Base-by-base conservation (phyloP, 345 rosid genomes). In the Cardamine occulta region DNA sequence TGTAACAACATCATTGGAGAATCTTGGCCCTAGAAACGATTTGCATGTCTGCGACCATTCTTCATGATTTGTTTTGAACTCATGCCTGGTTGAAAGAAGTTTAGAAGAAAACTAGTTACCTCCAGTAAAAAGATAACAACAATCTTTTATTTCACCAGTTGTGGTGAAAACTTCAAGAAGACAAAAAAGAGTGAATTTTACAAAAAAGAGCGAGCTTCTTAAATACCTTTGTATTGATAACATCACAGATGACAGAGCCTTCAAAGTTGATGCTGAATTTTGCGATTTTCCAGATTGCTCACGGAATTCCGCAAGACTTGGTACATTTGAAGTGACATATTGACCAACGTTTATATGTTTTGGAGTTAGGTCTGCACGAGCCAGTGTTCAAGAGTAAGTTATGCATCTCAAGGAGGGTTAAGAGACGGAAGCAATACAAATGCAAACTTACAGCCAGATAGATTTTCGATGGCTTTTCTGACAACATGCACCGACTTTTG, bases 51-150 rank as follows among this genome's bases (percentile, higher is more conserved):
- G 81, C 64, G 88, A 81, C 97, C 97, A 94, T 71, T 88, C 97
- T 84, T 88, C 95, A 78, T 94, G 86, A 81, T 87, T 91, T 72
- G 91, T 85, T 82, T 79, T 90, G 80, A 94, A 91, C 75, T 91
- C 97, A 83, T 76, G 90, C 76, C 98, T 91, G 86, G 66, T 82
- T 80, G 56, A 42, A 58, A 74, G n/a, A n/a, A 31, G 18, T 6
- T 51, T 31, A 40, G 35, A 68, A 26, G 60, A 65, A 23, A 60
- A 18, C 24, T 17, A 67, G 34, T 64, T 31, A 44, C 13, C 23
- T 35, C 18, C 28, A 26, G 11, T 19, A 29, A 63, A 73, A 6
- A 40, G 48, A 55, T 47, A 23, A 48, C 35, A 55, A 2, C 52
- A 66, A 68, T 4, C 63, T 24, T 53, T 32, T 7, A 45, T 6